Conservation (phyloP, 2,329 filamentous ascomycete species). For the Colletotrichum cordylinicola region DNA sequence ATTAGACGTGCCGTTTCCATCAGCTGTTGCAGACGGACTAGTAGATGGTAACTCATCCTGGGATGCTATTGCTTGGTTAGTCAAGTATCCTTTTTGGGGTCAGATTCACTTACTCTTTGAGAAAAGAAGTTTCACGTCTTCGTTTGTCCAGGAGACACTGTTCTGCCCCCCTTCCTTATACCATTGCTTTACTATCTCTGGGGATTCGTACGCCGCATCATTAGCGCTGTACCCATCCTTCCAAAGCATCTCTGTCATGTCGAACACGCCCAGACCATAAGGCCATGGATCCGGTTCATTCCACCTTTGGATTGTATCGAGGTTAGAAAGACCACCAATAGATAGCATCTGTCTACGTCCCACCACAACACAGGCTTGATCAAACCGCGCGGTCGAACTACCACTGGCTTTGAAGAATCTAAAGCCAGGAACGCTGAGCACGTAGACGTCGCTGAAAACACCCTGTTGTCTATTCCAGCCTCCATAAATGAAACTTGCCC, state of each 20-base stretch:
- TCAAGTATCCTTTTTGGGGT: no score
- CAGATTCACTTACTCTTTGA: no score
- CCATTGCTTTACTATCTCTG: background rate
- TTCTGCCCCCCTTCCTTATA: background rate
- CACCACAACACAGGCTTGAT: background rate
- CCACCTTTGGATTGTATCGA: background rate
- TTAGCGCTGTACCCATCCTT: background rate
- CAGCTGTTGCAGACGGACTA: no score
- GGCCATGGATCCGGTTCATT: background rate
- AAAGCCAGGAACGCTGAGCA: background rate
- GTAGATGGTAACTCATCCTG: no score
- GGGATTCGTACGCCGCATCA: background rate
- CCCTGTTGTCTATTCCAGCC: background rate
- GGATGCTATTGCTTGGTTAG: no score
- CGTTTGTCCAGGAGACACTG: no score
- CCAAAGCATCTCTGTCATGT: background rate
- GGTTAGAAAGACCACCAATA: background rate
- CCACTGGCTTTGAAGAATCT: background rate
- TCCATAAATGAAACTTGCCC: background rate
- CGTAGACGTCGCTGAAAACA: background rate
- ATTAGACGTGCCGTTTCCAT: no score
- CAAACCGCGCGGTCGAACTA: background rate
- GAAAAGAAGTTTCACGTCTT: no score
- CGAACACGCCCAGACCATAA: background rate
- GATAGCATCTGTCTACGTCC: background rate